These are phyloP conservation scores for Lumnitzera racemosa DNA, from an alignment of 345 rosid genomes.

Conservation along the genomic window DNA sequence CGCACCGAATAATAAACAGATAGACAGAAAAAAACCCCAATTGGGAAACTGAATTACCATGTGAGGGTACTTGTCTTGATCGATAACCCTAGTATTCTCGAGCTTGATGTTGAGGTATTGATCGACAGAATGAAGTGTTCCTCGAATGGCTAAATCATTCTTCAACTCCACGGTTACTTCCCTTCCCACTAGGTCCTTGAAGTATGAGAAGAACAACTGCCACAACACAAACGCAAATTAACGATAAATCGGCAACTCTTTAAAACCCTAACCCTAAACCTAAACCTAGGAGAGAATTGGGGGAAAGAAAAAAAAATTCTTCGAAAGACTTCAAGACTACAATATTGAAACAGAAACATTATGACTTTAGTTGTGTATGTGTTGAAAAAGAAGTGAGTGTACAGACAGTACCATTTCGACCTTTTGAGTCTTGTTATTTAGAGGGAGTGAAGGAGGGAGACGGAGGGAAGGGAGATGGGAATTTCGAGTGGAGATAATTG, in stretches of 20 bases:
- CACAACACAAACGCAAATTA: constrained; percentile 2
- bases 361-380: too few relatives aligned
- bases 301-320: too few relatives aligned
- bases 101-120: constrained; percentile 99
- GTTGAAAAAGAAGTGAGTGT: too few relatives aligned
- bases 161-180: constrained; percentile 99
- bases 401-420: too few relatives aligned
- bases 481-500: too few relatives aligned
- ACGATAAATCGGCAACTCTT: not conserved
- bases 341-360: too few relatives aligned
- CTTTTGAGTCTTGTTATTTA: too few relatives aligned
- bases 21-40: not conserved
- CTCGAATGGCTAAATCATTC: constrained; percentile 97
- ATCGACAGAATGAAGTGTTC: constrained; percentile 98
- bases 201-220: constrained; percentile 99
- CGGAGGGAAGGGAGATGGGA: too few relatives aligned
- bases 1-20: not conserved
- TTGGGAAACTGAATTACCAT: constrained; percentile 42
- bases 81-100: constrained; percentile 98
- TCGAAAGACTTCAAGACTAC: too few relatives aligned
- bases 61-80: constrained; percentile 98
- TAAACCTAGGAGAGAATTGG: too few relatives aligned
- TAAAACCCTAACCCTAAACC: not conserved
- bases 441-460: too few relatives aligned
- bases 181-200: constrained; percentile 98